These are phyloP conservation scores for Allantophomopsis lycopodina DNA, from an alignment of 2,329 filamentous ascomycete genomes.

Conservation along the genomic window DNA sequence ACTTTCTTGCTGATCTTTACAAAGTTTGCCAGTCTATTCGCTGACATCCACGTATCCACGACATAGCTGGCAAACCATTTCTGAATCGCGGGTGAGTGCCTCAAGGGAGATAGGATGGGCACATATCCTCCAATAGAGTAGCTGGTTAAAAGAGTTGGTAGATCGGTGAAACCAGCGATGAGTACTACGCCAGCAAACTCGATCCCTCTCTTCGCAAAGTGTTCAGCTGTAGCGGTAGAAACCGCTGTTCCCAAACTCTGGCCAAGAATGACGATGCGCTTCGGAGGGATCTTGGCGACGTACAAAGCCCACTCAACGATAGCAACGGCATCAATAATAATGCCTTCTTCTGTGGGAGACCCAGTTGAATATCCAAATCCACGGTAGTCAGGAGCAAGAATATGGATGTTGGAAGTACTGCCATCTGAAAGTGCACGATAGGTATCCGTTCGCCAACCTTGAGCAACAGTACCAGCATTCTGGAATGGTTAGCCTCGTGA, in stretches of 20 bases:
- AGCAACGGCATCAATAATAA: conserved; percentile 67
- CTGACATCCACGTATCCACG: conserved; percentile 72
- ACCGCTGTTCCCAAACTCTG: conserved; percentile 86
- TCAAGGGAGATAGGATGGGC: conserved; percentile 66
- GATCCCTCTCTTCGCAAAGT: conserved; percentile 42
- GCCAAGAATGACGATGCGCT: conserved; percentile 67
- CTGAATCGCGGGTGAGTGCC: conserved; percentile 49
- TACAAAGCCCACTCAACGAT: conserved; percentile 60
- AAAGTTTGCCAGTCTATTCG: conserved; percentile 45
- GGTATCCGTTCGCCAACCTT: conserved; percentile 60
- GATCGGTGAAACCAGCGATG: conserved; percentile 63
- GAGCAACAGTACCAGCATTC: conserved; percentile 79
- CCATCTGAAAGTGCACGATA: conserved; percentile 67
- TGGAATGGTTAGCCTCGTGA: conserved; percentile 19
- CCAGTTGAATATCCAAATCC: conserved; percentile 76
- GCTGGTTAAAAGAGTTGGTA: conserved; percentile 56
- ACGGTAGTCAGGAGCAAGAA: conserved; percentile 83
- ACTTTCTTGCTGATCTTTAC: conserved; percentile 38
- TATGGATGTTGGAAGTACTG: conserved; percentile 56
- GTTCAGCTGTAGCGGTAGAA: conserved; percentile 58
- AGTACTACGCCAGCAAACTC: conserved; percentile 73
- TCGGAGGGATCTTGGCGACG: conserved; percentile 47
- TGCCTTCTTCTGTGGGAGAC: conserved; percentile 63
- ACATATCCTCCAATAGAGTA: conserved; percentile 71
- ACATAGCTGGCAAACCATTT: conserved; percentile 47